phyloP scores from a whole-genome alignment of 768 basidiomycete species.

The Cystobasidiopsis lactophilus region DNA sequence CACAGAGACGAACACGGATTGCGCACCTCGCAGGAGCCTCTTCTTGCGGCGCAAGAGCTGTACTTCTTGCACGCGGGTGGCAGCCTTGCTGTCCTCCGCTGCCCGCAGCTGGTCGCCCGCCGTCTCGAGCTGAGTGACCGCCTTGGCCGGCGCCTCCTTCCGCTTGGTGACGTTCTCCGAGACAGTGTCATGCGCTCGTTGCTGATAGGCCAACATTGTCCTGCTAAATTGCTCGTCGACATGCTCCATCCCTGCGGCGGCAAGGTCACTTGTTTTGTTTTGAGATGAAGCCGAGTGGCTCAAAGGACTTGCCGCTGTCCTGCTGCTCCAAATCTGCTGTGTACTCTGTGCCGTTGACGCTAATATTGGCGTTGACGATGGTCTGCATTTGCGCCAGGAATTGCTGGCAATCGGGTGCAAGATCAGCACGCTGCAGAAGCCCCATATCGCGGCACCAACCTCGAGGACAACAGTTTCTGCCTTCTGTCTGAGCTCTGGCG shows the following conservation, averaged over 20 bases:
- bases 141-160: background rate
- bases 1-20: no score
- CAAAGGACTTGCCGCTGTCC: no score
- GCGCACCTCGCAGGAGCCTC: no score
- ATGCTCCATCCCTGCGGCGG: background rate
- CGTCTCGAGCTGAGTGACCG: background rate
- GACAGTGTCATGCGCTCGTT: background rate
- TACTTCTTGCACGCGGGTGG: no score
- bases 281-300: no score
- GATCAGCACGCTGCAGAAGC: background rate
- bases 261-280: no score
- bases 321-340: no score
- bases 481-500: background rate
- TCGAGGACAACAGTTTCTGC: background rate
- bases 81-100: background rate
- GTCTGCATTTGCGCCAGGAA: background rate
- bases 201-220: background rate
- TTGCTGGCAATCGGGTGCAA: background rate
- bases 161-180: background rate
- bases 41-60: no score
- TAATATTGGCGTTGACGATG: background rate
- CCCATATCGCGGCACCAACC: background rate
- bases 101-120: background rate
- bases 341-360: background rate
- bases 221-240: background rate